Conservation (phyloP, 2,329 filamentous ascomycete species). For the Diaporthe citrichinensis region DNA sequence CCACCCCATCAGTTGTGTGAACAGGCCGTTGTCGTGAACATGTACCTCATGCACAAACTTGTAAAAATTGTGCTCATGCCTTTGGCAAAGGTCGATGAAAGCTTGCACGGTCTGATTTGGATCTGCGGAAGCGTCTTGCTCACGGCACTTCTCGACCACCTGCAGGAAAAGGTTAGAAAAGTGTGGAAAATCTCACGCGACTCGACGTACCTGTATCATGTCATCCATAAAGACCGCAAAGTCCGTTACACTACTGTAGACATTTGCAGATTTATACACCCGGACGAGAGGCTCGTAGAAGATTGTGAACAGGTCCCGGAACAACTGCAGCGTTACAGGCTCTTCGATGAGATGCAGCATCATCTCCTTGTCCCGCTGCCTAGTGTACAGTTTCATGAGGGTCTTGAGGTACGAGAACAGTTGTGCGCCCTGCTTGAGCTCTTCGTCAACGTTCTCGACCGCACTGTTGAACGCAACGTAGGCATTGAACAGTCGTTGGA, state of each 20-base stretch:
- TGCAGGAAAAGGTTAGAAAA: conserved; percentile 45
- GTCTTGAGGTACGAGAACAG: conserved; percentile 97
- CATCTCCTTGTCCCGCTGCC: conserved; percentile 96
- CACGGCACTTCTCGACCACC: conserved; percentile 76
- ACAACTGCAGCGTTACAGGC: conserved; percentile 95
- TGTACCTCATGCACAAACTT: conserved; percentile 99
- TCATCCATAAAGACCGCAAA: conserved; percentile 95
- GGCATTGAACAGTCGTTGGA: conserved; percentile 90
- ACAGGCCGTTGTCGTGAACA: conserved; percentile 95
- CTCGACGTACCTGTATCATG: conserved; percentile 78
- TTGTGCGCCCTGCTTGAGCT: conserved; percentile 89
- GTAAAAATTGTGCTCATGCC: conserved; percentile 97
- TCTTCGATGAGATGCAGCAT: conserved; percentile 97
- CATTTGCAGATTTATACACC: conserved; percentile 98
- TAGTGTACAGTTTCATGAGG: conserved; percentile 89
- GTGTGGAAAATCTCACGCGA: neutral
- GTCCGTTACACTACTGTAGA: conserved; percentile 97
- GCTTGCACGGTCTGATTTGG: conserved; percentile 98
- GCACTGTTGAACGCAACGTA: conserved; percentile 97
- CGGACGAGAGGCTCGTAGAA: conserved; percentile 98
- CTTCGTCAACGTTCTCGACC: conserved; percentile 90
- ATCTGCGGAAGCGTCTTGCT: conserved; percentile 89
- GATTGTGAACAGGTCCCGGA: conserved; percentile 96
- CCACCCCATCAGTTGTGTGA: conserved; percentile 97
- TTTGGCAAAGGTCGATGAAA: conserved; percentile 95